These are phyloP conservation scores for Cystobasidium tubakii DNA, from an alignment of 768 basidiomycete species.

Conservation along the genomic window DNA sequence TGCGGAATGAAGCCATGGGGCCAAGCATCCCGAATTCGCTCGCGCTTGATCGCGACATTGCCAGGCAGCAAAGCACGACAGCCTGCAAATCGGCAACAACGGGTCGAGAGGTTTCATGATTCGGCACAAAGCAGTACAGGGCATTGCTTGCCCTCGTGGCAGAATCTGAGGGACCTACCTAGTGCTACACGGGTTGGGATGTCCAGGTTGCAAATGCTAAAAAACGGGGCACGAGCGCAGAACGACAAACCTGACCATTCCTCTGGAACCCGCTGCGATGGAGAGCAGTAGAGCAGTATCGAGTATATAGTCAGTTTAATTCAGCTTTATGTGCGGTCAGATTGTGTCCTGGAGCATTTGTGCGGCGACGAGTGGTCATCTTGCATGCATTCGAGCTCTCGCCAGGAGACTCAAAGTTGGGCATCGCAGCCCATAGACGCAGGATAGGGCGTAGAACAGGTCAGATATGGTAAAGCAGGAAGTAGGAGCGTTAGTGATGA, in stretches of 20 bases:
- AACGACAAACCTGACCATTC: background rate
- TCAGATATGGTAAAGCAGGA: background rate
- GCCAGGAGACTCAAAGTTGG: background rate
- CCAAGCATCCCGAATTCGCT: background rate
- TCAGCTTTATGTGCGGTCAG: background rate
- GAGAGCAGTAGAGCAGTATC: background rate
- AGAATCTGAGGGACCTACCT: background rate
- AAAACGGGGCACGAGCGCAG: background rate
- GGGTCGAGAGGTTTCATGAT: background rate
- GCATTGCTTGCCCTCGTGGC: background rate
- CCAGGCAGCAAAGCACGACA: background rate
- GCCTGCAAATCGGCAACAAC: background rate
- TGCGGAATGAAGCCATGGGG: too few species aligned
- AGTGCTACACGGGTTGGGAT: too few species aligned
- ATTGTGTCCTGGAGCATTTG: background rate
- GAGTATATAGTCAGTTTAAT: background rate
- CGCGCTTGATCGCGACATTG: background rate
- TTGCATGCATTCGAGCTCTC: background rate
- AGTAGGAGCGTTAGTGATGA: background rate
- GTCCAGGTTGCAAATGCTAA: background rate
- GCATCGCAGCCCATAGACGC: background rate
- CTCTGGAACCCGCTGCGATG: background rate
- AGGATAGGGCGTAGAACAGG: background rate
- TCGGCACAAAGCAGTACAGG: background rate
- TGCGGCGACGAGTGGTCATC: background rate